Evolutionary conservation across 345 rosid genomes (phyloP).

Genomic region (Kernera saxatilis): DNA sequence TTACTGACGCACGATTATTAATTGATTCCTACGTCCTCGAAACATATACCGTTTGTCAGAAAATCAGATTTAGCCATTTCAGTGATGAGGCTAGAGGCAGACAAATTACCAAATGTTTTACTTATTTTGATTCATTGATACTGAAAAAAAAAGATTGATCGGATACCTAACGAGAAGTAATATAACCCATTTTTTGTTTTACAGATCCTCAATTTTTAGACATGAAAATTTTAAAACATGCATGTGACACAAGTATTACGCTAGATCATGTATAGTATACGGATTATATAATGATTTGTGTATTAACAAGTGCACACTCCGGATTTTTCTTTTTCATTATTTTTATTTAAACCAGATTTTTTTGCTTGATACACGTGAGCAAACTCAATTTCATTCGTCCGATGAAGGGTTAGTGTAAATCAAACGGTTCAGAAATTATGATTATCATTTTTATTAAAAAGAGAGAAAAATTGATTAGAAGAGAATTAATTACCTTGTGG

Average conservation of each 20-base stretch:
- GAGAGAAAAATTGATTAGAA: neutral
- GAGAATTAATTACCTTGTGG: slow-evolving; percentile 38
- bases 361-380: neutral
- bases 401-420: neutral
- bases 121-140: no score
- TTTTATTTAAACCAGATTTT: neutral
- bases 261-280: neutral
- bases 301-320: neutral
- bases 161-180: neutral
- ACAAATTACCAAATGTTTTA: no score
- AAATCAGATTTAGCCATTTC: no score
- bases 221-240: no score
- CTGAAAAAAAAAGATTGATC: no score
- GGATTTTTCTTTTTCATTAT: no score
- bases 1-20: no score
- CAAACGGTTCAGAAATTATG: neutral
- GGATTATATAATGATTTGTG: neutral
- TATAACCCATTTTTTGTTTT: no score
- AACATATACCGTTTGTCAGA: no score
- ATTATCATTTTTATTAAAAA: no score
- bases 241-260: neutral
- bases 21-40: no score
- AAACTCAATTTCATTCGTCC: neutral
- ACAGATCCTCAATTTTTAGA: neutral
- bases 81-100: no score